Base-by-base conservation (phyloP, 2,329 filamentous ascomycete species). In the Curvularia hawaiiensis region DNA sequence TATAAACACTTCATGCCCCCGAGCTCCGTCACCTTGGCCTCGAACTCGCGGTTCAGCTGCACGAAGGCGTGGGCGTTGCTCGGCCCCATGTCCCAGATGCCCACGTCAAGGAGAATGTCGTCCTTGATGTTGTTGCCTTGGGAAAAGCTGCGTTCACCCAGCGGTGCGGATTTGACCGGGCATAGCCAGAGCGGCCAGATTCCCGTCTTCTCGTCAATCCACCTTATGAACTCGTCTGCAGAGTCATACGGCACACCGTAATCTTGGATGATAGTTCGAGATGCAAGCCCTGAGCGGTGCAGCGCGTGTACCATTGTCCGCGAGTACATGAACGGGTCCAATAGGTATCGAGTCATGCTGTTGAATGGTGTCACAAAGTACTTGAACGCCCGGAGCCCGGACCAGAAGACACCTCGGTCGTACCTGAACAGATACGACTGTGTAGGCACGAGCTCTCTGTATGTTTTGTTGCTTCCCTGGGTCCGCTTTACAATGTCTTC, bases 1-100 rank as follows among this genome's bases (percentile, higher is more conserved):
- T 96, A 96, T 20, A 96, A 80, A 87, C 91, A 96, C 79, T 96
- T 96, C 81, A 90, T 86, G 9, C 92, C 92, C 31, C 88, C 86
- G 1, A 96, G 83, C 65, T 86, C 82, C 46, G 81, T 79, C 1
- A 94, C 83, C 70, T 90, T 89, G 28, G 80, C 78, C 78, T 96
- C 92, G 31, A 96, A 83, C 38, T 82, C 83, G 24, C 89, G 83
- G 77, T 96, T 96, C 65, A 86, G 84, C 45, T 76, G 72, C 11
- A 93, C 82, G 68, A 94, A 93, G 3, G 81, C 80, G 0, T 78
- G 77, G 24, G 74, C 61, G 52, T 84, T 74, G 11, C 79, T 71
- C 2, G 88, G 86, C 2, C 89, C 90, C 74, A 88, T 90, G 10
- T 91, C 91, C 91, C 92, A 96, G 35, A 96, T 84, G n/a, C 84